A percentile compares a stretch with the other conserved stretches of the same genome.
Conservation (phyloP, 169 alveolate species). For the Plasmodium blacklocki region DNA sequence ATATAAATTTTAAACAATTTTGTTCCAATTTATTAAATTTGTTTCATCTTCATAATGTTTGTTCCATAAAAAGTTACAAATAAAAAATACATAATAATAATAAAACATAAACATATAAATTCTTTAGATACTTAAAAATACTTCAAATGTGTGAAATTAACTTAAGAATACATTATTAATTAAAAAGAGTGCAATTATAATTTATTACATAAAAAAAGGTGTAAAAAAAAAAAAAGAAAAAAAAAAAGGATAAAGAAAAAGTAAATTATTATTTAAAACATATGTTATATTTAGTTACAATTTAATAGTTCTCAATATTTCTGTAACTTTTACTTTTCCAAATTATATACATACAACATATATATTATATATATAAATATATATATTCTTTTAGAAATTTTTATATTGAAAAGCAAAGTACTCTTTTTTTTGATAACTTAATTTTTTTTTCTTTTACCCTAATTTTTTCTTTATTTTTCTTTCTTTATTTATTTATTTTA, state of each 20-base stretch:
- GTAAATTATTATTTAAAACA: too few species aligned
- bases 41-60: slow-evolving; percentile 1
- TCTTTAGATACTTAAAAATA: slow-evolving; percentile 1
- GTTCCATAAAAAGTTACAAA: slow-evolving; percentile 1
- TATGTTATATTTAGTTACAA: too few species aligned
- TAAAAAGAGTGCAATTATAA: neutral
- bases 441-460: too few species aligned
- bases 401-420: too few species aligned
- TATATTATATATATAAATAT: too few species aligned
- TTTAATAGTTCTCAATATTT: too few species aligned
- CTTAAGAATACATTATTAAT: neutral
- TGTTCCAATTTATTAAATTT: neutral
- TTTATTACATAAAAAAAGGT: neutral
- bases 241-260: neutral
- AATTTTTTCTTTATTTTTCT: too few species aligned
- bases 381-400: too few species aligned
- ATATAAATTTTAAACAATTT: neutral
- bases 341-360: too few species aligned
- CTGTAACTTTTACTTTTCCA: too few species aligned
- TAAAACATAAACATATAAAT: neutral
- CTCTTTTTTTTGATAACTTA: too few species aligned
- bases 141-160: neutral
- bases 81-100: neutral
- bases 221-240: neutral
- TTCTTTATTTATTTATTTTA: too few species aligned